A percentile compares a stretch with the other conserved stretches of the same genome.
These are phyloP conservation scores for Lactarius deliciosus DNA, from an alignment of 768 basidiomycete genomes.

Conservation along the genomic window DNA sequence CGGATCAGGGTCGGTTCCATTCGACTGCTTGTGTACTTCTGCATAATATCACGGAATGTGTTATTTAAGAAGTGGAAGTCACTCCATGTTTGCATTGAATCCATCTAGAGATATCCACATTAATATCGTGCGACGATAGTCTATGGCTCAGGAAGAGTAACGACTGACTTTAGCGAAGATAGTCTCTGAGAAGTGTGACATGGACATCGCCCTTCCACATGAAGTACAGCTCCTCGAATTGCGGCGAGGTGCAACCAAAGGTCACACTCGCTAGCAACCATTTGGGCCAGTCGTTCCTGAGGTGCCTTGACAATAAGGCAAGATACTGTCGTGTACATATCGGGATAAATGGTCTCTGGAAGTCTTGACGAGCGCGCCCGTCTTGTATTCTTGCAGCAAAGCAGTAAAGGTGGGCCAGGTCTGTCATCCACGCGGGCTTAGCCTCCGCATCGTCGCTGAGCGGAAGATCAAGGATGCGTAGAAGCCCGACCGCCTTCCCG, in stretches of 20 bases:
- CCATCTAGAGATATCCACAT: slow-evolving; percentile 54
- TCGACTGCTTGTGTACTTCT: slow-evolving; percentile 52
- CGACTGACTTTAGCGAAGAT: slow-evolving; percentile 66
- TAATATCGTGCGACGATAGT: background rate
- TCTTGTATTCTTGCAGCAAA: slow-evolving; percentile 13
- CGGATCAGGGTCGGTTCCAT: slow-evolving; percentile 70
- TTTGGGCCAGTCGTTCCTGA: slow-evolving; percentile 52
- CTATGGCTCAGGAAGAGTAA: background rate
- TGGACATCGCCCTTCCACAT: slow-evolving; percentile 77
- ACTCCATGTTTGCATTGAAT: slow-evolving; percentile 64
- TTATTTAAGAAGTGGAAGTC: slow-evolving; percentile 86
- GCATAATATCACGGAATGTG: slow-evolving; percentile 66
- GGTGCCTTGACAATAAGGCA: slow-evolving; percentile 55
- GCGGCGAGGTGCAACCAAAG: slow-evolving; percentile 60
- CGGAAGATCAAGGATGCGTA: slow-evolving; percentile 53
- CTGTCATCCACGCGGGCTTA: slow-evolving; percentile 12
- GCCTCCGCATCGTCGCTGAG: slow-evolving; percentile 4
- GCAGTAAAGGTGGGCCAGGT: slow-evolving; percentile 24
- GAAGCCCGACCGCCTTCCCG: slow-evolving; percentile 75
- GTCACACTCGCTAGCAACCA: slow-evolving; percentile 65
- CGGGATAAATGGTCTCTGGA: slow-evolving; percentile 63
- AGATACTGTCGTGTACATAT: slow-evolving; percentile 61
- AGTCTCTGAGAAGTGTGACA: slow-evolving; percentile 71
- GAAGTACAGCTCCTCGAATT: slow-evolving; percentile 70
- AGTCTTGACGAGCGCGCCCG: slow-evolving; percentile 41